These are phyloP conservation scores for Skeletonema tropicum DNA, from an alignment of 108 stramenopile genomes.

Conservation along the genomic window DNA sequence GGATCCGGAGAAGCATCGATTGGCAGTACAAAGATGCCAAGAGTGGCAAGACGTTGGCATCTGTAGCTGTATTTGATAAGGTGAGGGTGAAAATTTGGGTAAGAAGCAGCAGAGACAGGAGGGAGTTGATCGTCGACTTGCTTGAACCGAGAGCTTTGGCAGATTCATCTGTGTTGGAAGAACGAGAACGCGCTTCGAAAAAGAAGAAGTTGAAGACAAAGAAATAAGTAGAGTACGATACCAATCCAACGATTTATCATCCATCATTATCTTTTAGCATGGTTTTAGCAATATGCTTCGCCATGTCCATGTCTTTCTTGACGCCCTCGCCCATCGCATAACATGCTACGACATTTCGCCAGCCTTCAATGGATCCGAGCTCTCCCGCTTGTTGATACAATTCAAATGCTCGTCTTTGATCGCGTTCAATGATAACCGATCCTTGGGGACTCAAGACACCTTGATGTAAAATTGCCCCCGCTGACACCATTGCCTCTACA, in stretches of 20 bases:
- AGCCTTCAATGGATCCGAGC: slow-evolving; percentile 79
- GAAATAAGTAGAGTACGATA: slow-evolving; percentile 8
- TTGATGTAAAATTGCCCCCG: slow-evolving; percentile 74
- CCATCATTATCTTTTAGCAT: slow-evolving; percentile 62
- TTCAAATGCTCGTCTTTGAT: slow-evolving; percentile 74
- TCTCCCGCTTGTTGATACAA: slow-evolving; percentile 85
- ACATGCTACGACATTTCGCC: slow-evolving; percentile 86
- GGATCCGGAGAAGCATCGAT: slow-evolving; percentile 62
- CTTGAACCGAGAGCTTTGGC: slow-evolving; percentile 51
- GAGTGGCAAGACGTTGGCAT: slow-evolving; percentile 39
- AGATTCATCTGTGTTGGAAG: slow-evolving; percentile 12
- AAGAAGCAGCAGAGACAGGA: slow-evolving; percentile 60
- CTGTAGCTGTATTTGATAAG: slow-evolving; percentile 90
- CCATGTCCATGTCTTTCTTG: slow-evolving; percentile 68
- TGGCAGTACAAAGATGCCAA: slow-evolving; percentile 60
- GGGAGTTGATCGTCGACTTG: slow-evolving; percentile 78
- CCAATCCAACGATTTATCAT: not conserved
- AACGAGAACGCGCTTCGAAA: slow-evolving; percentile 1
- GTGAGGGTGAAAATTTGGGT: slow-evolving; percentile 86
- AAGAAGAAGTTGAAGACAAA: slow-evolving; percentile 43
- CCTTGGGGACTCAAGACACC: slow-evolving; percentile 47
- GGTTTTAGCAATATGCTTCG: slow-evolving; percentile 78
- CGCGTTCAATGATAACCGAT: slow-evolving; percentile 39
- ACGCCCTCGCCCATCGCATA: slow-evolving; percentile 81
- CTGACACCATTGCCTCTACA: slow-evolving; percentile 78